Evolutionary conservation across 805 yeast species (phyloP), one percentile per base, ranked within the genome.

Genomic region (Torulaspora maleeae): DNA sequence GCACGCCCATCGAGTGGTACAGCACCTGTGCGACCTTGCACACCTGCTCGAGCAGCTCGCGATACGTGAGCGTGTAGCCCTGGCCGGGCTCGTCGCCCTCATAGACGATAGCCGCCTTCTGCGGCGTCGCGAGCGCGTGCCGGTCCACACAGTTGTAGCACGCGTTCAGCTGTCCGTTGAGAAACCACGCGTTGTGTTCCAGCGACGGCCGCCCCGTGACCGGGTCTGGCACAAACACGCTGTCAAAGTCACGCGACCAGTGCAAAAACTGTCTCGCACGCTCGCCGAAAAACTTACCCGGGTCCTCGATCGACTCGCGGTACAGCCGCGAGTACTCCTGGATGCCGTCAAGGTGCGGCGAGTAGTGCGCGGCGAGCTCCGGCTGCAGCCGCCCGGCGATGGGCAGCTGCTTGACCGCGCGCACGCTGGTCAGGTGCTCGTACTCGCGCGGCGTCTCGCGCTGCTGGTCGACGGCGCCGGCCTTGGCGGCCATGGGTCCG

Each of bases 111-210:
- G 95, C 95, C 1, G 80, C 73, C 64, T 83, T 83, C 60, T 82
- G 69, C 17, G 95, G 95, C 60, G 76, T 76, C 30, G 71, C 65
- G 44, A 80, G 71, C 1, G 95, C 95, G 66, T 84, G 85, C 66
- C 93, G 76, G 67, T 86, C 95, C 43, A 86, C 86, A 74, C 86
- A 79, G 66, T 86, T 86, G 70, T 79, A 86, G 41, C 81, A 76
- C 13, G 95, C 95, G 59, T 86, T 86, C 61, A 86, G 70, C 62
- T 83, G 80, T 50, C 95, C 95, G 46, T 82, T 83, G 25, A 84
- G 66, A 63, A 86, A 86, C 93, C 93, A 86, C 27, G 86, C 78
- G 64, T 65, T 79, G 78, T 44, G 75, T 69, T 52, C 74, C 64
- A 49, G 75, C 66, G 60, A 67, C 55, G 59, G 67, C 56, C 47